A percentile compares a stretch with the other conserved stretches of the same genome.
Evolutionary conservation across 495 filamentous ascomycete species (phyloP).

Genomic region (Opeltia flavorubescens): DNA sequence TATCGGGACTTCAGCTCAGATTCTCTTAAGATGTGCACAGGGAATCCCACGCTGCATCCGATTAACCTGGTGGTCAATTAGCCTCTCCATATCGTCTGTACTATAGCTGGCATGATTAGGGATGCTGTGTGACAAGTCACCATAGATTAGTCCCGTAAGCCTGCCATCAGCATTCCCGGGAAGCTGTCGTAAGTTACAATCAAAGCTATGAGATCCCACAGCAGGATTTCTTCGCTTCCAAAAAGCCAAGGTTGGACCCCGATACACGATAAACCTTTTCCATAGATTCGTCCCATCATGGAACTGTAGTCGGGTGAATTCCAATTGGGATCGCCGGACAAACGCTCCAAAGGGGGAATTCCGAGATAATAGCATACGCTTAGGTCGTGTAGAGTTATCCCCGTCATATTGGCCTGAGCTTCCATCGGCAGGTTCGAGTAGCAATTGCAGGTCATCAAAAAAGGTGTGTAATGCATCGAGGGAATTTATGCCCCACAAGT

Average conservation of each 20-base stretch:
- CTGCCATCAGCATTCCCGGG: constrained; percentile 25
- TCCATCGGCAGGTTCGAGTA: constrained; percentile 47
- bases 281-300: constrained; percentile 62
- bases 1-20: constrained; percentile 22
- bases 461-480: constrained; percentile 60
- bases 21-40: background rate
- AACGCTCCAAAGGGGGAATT: constrained; percentile 80
- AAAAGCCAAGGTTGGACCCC: constrained; percentile 53
- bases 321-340: constrained; percentile 58
- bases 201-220: constrained; percentile 7
- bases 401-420: constrained; percentile 34
- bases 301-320: constrained; percentile 71
- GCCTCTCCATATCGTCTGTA: constrained; percentile 67
- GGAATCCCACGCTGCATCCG: constrained; percentile 47
- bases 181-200: background rate
- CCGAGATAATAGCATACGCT: constrained; percentile 38
- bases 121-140: constrained; percentile 36
- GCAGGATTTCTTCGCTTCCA: constrained; percentile 62
- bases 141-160: constrained; percentile 48
- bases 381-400: constrained; percentile 29
- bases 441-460: constrained; percentile 41
- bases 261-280: constrained; percentile 64
- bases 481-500: constrained; percentile 73
- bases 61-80: constrained; percentile 78
- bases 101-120: constrained; percentile 39